Base-by-base conservation (phyloP, 768 basidiomycete genomes). In the Mycena chlorophos region DNA sequence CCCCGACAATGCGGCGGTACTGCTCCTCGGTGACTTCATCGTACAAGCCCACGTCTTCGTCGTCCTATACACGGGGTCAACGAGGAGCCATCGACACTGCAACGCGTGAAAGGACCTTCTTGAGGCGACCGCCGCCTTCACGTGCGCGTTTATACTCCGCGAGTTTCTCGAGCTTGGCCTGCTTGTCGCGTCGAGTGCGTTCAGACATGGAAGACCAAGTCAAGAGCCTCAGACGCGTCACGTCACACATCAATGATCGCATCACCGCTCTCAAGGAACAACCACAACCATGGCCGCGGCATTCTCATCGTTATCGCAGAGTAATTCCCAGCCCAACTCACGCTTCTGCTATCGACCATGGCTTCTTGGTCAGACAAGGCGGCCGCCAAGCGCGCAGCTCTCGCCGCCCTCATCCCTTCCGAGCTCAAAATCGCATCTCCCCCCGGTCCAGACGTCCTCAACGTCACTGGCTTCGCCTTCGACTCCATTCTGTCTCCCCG, bases 1-100 rank as follows among this genome's bases (percentile, higher is more conserved):
- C 85, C 52, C 81, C 82, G 4, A 99, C 97, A 52, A 99, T 89
- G 19, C 79, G 77, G 62, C 81, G 83, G 70, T 98, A 99, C 63
- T 94, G 87, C 10, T 91, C 91, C 52, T 97, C 95, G 0, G 87
- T 82, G 16, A 98, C 89, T 64, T 91, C 89, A 63, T 97, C 94
- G 66, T 95, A 98, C 13, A 98, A 74, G 16, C 79, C 76, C 17
- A 75, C 78, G 34, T 93, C 89, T 29, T 88, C 75, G 54, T 79
- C 77, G 73, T 81, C 52, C 63, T 62, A 45, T 8, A 19, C 20
- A 56, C 49, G 45, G 37, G 53, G 52, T 27, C 31, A 28, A 50
- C 55, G 52, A 53, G 28, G 31, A n/a, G 20, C 31, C 30, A n/a
- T n/a, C n/a, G n/a, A n/a, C n/a, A n/a, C n/a, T n/a, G n/a, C n/a